Conservation (phyloP, 371 early-diverging fungal species). For the Sporodiniella umbellata region DNA sequence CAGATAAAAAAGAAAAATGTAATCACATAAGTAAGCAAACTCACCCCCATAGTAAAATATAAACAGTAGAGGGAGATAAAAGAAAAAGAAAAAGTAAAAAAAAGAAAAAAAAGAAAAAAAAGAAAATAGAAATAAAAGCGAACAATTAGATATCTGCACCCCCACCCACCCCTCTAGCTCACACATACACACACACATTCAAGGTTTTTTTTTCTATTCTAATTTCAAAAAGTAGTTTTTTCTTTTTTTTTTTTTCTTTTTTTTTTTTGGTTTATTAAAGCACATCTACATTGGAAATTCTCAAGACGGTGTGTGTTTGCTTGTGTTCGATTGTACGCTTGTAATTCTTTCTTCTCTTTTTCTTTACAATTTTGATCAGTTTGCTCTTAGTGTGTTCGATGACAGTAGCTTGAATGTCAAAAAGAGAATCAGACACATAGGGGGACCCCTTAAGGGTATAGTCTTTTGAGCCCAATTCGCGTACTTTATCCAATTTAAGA, state of each 20-base stretch:
- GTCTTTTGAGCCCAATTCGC: conserved; percentile 85
- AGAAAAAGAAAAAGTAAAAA: conserved; percentile 5
- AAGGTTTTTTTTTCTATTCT: neutral
- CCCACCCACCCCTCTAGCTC: no score
- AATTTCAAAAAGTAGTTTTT: neutral
- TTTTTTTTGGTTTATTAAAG: conserved; percentile 7
- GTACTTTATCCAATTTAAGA: conserved; percentile 79
- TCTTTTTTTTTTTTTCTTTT: neutral
- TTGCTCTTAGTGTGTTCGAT: conserved; percentile 88
- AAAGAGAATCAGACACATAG: conserved; percentile 69
- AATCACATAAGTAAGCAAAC: conserved; percentile 43
- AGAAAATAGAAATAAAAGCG: neutral
- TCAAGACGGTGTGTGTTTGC: conserved; percentile 73
- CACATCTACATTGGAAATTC: conserved; percentile 73
- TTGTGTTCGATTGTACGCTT: conserved; percentile 71
- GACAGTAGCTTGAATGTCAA: conserved; percentile 79
- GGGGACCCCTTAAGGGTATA: conserved; percentile 87
- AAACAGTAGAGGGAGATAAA: neutral
- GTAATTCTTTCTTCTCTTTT: conserved; percentile 88
- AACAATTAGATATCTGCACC: no score
- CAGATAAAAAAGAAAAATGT: conserved; percentile 39
- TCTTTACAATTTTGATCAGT: conserved; percentile 74
- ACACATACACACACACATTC: no score
- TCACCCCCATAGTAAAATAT: conserved; percentile 47
- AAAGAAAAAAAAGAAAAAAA: conserved; percentile 5